Base-by-base conservation (phyloP, 495 filamentous ascomycete species). In the Ramalina peruviana region DNA sequence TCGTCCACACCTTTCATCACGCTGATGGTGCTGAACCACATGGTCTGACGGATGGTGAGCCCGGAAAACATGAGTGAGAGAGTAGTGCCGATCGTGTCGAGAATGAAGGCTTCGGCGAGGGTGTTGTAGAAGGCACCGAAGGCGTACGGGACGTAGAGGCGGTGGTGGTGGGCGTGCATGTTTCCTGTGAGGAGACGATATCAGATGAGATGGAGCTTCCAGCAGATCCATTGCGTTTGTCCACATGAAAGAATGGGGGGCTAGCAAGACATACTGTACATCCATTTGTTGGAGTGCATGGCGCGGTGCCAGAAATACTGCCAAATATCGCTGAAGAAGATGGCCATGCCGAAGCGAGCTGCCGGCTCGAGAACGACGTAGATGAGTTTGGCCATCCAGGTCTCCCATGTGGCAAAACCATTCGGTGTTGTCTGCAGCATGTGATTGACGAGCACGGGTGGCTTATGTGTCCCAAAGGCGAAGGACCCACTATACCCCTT, bases 41-140 rank as follows among this genome's bases (percentile, higher is more conserved):
- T 86, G 52, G 76, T 79, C 61, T 92, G 82, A 36, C 89, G 79
- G 42, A 76, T 75, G 30, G 76, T 83, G 78, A 98, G 80, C 36
- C 84, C 72, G 0, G 85, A 70, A 16, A 83, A 58, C 56, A 92
- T 77, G 67, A 89, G 95, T 11, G 76, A 86, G 36, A 96, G 60
- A 12, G 82, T 81, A 3, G 89, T 81, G 42, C 92, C 92, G 17
- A 84, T 72, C 0, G 88, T 96, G 64, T 98, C 92, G 58, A 96
- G 78, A 30, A 95, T 72, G 61, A 98, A 92, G 3, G 86, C 92
- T 68, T 96, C 92, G 38, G 71, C 57, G 0, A 88, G 87, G 59
- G 95, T 90, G 62, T 96, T 98, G 71, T 96, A 98, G 37, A 96
- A 78, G 21, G 92, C 92, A 49, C 92, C 92, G 65, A 89, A 98